A percentile compares a stretch with the other conserved stretches of the same genome.
These are phyloP conservation scores for Dichotomopilus funicola DNA, from an alignment of 2,329 filamentous ascomycete species.

Conservation along the genomic window DNA sequence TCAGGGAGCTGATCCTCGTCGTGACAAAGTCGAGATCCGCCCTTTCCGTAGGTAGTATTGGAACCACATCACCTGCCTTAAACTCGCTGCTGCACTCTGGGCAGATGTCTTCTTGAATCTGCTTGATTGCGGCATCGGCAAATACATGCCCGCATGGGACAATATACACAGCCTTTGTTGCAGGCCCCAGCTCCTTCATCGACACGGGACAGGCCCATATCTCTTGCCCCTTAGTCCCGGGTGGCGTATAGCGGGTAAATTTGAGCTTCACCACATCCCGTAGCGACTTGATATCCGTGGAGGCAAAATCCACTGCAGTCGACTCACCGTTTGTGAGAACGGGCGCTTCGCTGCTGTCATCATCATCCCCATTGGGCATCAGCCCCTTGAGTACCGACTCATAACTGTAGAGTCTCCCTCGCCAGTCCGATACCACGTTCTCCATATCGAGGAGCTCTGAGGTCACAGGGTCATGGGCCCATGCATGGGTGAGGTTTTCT, in stretches of 20 bases:
- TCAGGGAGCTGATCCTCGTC: conserved; percentile 61
- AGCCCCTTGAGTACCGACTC: conserved; percentile 69
- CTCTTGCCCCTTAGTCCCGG: conserved; percentile 41
- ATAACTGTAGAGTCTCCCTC: conserved; percentile 89
- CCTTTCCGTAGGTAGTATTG: conserved; percentile 67
- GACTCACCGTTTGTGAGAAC: conserved; percentile 21
- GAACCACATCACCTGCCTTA: conserved; percentile 66
- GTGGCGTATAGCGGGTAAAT: conserved; percentile 47
- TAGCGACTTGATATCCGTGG: conserved; percentile 65
- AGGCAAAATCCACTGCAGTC: conserved; percentile 35
- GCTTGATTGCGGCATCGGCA: conserved; percentile 75
- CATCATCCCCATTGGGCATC: conserved; percentile 48
- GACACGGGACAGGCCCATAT: conserved; percentile 82
- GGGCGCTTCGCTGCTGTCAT: conserved; percentile 17
- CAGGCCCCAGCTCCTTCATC: conserved; percentile 74
- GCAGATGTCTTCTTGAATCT: conserved; percentile 59
- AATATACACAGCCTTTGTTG: conserved; percentile 75
- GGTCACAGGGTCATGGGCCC: conserved; percentile 83
- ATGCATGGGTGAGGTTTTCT: conserved; percentile 79
- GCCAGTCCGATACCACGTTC: conserved; percentile 76
- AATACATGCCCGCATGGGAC: conserved; percentile 96
- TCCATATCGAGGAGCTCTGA: conserved; percentile 61
- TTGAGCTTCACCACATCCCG: conserved; percentile 84
- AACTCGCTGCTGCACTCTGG: conserved; percentile 73
- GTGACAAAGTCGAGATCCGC: conserved; percentile 63